These are phyloP conservation scores for Auriscalpium vulgare DNA, from an alignment of 768 basidiomycete genomes.

Conservation along the genomic window DNA sequence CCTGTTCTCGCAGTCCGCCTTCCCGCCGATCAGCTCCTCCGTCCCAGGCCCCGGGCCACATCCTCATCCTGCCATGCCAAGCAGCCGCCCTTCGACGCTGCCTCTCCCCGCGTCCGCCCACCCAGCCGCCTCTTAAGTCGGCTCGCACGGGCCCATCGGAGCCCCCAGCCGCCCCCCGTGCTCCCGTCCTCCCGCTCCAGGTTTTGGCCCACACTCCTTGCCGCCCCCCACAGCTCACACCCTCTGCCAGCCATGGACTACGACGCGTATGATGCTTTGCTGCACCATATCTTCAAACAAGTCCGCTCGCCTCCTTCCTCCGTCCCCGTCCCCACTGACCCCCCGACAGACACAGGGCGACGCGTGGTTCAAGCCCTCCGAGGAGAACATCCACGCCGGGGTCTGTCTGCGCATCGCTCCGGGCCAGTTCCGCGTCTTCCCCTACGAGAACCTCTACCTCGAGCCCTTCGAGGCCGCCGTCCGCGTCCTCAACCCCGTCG, in stretches of 20 bases:
- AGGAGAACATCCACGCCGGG: conserved; percentile 73
- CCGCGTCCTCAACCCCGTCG: conserved; percentile 67
- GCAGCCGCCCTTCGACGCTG: too few relatives aligned
- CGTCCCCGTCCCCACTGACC: conserved; percentile 7
- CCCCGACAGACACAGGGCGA: conserved; percentile 64
- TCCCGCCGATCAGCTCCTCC: too few relatives aligned
- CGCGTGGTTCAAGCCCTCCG: conserved; percentile 81
- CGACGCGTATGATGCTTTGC: conserved; percentile 71
- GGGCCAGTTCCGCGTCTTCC: conserved; percentile 72
- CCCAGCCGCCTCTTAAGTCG: too few relatives aligned
- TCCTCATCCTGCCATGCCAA: too few relatives aligned
- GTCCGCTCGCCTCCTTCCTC: too few relatives aligned
- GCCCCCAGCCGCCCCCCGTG: neutral
- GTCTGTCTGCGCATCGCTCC: conserved; percentile 67
- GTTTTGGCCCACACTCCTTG: conserved; percentile 11
- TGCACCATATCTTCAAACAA: conserved; percentile 74
- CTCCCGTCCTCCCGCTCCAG: conserved; percentile 4
- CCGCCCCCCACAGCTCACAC: conserved; percentile 3
- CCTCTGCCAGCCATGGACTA: conserved; percentile 48
- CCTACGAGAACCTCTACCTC: conserved; percentile 76
- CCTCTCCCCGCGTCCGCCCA: too few relatives aligned
- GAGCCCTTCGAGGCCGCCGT: conserved; percentile 80
- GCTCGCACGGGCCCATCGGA: too few relatives aligned
- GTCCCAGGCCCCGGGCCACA: too few relatives aligned
- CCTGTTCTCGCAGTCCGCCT: too few relatives aligned